Evolutionary conservation across 352 stramenopile species (phyloP).

Genomic region (Pythium insidiosum): DNA sequence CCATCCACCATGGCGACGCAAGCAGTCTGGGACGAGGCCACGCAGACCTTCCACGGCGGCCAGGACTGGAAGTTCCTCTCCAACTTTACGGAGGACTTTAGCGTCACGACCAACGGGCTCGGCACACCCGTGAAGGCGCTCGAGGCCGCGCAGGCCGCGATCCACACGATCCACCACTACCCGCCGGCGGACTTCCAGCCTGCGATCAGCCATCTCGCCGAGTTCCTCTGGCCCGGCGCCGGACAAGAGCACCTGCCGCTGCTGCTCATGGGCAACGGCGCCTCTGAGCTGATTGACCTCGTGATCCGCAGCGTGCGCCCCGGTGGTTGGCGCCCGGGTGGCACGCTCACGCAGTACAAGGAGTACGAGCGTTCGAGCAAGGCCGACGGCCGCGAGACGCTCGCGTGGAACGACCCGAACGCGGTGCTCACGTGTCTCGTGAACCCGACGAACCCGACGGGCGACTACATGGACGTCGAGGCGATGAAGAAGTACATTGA

Average conservation of each 20-base stretch:
- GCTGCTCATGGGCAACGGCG: slow-evolving; percentile 78
- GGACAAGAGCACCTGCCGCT: slow-evolving; percentile 54
- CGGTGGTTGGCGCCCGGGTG: slow-evolving; percentile 65
- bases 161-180: slow-evolving; percentile 86
- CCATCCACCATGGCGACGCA: slow-evolving; percentile 1
- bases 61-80: slow-evolving; percentile 88
- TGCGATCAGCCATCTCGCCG: slow-evolving; percentile 78
- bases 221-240: slow-evolving; percentile 74
- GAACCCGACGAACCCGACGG: slow-evolving; percentile 88
- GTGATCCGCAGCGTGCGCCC: slow-evolving; percentile 77
- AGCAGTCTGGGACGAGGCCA: slow-evolving; percentile 64
- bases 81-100: slow-evolving; percentile 89
- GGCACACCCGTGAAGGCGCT: slow-evolving; percentile 71
- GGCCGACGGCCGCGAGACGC: slow-evolving; percentile 69
- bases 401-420: slow-evolving; percentile 60
- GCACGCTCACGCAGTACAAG: slow-evolving; percentile 80
- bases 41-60: slow-evolving; percentile 88
- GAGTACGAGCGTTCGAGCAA: slow-evolving; percentile 84
- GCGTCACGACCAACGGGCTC: slow-evolving; percentile 84
- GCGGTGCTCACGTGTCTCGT: slow-evolving; percentile 82
- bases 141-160: slow-evolving; percentile 51
- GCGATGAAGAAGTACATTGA: slow-evolving; percentile 87
- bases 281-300: slow-evolving; percentile 81
- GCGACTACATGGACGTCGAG: slow-evolving; percentile 78
- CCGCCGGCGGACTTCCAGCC: slow-evolving; percentile 87